A percentile compares a stretch with the other conserved stretches of the same genome.
Evolutionary conservation across 2,329 filamentous ascomycete genomes (phyloP).

Genomic region (Gnomoniopsis smithogilvyi): DNA sequence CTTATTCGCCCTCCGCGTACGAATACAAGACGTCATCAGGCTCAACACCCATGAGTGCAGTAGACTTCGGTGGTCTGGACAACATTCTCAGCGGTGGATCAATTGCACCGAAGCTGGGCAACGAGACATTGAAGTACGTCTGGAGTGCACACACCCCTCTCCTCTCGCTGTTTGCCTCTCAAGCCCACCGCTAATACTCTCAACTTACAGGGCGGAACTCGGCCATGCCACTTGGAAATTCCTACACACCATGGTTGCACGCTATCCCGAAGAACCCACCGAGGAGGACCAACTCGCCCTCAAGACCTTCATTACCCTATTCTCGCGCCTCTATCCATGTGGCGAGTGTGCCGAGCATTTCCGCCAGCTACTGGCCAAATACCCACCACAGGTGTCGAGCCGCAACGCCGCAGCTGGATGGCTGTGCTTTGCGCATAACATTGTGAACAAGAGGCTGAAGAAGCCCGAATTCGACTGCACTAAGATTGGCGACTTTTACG

Average conservation of each 20-base stretch:
- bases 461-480: constrained; percentile 64
- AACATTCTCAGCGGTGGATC: constrained; percentile 62
- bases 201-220: constrained; percentile 52
- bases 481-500: constrained; percentile 68
- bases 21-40: constrained; percentile 24
- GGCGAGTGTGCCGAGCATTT: constrained; percentile 69
- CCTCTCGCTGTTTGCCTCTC: background rate
- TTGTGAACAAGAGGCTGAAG: constrained; percentile 61
- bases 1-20: constrained; percentile 21
- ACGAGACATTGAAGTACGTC: constrained; percentile 71
- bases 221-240: constrained; percentile 68
- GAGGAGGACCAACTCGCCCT: constrained; percentile 60
- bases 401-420: constrained; percentile 63
- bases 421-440: constrained; percentile 67
- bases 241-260: constrained; percentile 67
- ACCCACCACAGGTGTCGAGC: constrained; percentile 62
- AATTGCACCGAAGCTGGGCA: constrained; percentile 78
- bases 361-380: constrained; percentile 57
- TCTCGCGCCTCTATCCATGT: constrained; percentile 67
- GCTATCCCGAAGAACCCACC: constrained; percentile 64
- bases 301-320: constrained; percentile 63
- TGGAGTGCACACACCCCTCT: background rate
- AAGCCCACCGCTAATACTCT: background rate
- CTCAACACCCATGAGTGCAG: constrained; percentile 11
- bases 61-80: constrained; percentile 39